A percentile compares a stretch with the other conserved stretches of the same genome.
These are phyloP conservation scores for Hyaloscypha bicolor DNA, from an alignment of 495 filamentous ascomycete genomes.

Conservation along the genomic window DNA sequence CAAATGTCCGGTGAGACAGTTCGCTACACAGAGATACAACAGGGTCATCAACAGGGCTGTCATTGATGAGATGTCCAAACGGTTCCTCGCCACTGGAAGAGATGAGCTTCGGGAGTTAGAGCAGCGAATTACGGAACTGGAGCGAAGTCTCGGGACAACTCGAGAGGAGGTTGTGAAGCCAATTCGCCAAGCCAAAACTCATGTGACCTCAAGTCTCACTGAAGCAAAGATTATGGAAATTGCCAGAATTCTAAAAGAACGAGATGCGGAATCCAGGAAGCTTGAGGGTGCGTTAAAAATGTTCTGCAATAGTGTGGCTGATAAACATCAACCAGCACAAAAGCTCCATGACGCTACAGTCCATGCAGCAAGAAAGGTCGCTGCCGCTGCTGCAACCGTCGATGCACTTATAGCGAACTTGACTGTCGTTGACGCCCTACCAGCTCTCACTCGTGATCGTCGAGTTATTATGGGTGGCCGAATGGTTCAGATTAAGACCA, in stretches of 20 bases:
- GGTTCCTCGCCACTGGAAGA: conserved; percentile 29
- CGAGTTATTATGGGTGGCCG: conserved; percentile 25
- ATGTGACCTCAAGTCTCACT: conserved; percentile 6
- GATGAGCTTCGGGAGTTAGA: conserved; percentile 27
- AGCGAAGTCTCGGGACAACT: conserved; percentile 16
- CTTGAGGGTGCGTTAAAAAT: conserved; percentile 19
- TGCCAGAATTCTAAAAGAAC: conserved; percentile 19
- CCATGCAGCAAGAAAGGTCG: conserved; percentile 19
- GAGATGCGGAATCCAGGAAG: conserved; percentile 10
- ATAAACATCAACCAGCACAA: conserved; percentile 32
- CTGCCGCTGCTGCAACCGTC: conserved; percentile 18
- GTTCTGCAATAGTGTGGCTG: conserved; percentile 24
- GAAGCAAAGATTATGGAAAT: conserved; percentile 10
- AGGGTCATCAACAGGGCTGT: conserved; percentile 37
- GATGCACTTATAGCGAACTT: conserved; percentile 25
- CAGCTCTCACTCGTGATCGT: conserved; percentile 29
- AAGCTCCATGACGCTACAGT: conserved; percentile 33
- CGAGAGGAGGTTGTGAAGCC: conserved; percentile 16
- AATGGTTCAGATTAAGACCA: conserved; percentile 24
- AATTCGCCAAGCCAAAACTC: conserved; percentile 11
- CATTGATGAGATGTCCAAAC: conserved; percentile 37
- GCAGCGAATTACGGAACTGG: conserved; percentile 15
- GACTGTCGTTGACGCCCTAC: conserved; percentile 13
- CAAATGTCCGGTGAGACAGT: conserved; percentile 33
- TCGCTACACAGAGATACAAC: conserved; percentile 36